These are phyloP conservation scores for Epichloe coenophiala DNA, from an alignment of 2,329 filamentous ascomycete genomes.

Conservation along the genomic window DNA sequence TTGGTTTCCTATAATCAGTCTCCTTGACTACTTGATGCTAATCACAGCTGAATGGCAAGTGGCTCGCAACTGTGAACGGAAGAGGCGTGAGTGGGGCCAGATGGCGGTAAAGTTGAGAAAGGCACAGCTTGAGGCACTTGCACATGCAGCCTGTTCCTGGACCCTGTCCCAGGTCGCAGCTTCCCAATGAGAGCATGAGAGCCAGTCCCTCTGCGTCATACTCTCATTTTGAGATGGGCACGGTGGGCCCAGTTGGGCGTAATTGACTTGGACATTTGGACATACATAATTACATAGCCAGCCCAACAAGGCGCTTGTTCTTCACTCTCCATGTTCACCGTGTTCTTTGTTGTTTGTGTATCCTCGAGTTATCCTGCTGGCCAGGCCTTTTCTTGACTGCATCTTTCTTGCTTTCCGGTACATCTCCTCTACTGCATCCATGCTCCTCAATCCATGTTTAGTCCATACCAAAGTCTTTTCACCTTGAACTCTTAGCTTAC, in stretches of 20 bases:
- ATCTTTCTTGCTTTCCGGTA: background rate
- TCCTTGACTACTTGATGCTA: background rate
- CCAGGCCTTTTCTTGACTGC: constrained; percentile 1
- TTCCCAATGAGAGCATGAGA: constrained; percentile 1
- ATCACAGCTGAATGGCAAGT: background rate
- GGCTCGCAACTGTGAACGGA: background rate
- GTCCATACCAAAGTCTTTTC: background rate
- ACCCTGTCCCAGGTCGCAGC: constrained; percentile 5
- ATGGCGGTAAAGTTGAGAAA: too few species aligned
- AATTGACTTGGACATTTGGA: background rate
- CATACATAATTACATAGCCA: too few species aligned
- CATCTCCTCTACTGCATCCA: background rate
- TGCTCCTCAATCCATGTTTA: background rate
- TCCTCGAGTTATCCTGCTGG: constrained; percentile 6
- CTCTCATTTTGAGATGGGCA: background rate
- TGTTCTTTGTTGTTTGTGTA: background rate
- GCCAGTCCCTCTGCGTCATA: constrained; percentile 9
- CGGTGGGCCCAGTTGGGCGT: background rate
- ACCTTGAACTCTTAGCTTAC: background rate
- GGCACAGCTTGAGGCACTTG: background rate
- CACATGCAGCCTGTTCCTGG: constrained; percentile 4
- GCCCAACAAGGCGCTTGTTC: background rate
- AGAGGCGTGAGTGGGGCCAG: background rate
- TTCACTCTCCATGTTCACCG: background rate
- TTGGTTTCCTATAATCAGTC: background rate